Conservation (phyloP, 495 filamentous ascomycete genomes). For the Sporormia fimetaria region DNA sequence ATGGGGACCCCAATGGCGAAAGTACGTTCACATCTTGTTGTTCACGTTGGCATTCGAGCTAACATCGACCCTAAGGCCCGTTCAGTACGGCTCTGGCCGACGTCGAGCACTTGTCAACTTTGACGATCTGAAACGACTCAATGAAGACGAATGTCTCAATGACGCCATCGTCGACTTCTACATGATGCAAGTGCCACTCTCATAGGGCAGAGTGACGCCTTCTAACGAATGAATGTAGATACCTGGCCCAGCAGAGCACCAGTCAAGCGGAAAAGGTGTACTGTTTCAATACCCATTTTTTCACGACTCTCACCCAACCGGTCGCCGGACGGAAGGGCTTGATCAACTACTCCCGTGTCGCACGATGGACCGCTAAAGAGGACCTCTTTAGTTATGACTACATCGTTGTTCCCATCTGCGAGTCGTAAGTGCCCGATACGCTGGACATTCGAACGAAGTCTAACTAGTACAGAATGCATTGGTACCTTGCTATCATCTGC, state of each 20-base stretch:
- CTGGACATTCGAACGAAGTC: constrained; percentile 1
- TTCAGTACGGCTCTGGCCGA: constrained; percentile 62
- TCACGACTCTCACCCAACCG: constrained; percentile 53
- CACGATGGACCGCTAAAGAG: constrained; percentile 78
- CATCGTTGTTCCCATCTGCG: constrained; percentile 84
- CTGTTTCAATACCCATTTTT: constrained; percentile 91
- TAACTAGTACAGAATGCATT: constrained; percentile 45
- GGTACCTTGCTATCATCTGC: constrained; percentile 95
- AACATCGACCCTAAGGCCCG: too few relatives aligned
- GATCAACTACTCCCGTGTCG: constrained; percentile 71
- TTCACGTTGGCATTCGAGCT: too few relatives aligned
- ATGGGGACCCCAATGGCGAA: too few relatives aligned
- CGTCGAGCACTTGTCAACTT: constrained; percentile 66
- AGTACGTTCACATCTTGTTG: too few relatives aligned
- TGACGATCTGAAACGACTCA: constrained; percentile 65
- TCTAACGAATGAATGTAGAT: constrained; percentile 43
- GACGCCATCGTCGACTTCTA: constrained; percentile 88
- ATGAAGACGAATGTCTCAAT: constrained; percentile 80
- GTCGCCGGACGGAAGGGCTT: constrained; percentile 40
- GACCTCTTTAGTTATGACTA: constrained; percentile 82
- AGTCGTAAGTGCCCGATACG: constrained; percentile 36
- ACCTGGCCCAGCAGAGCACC: constrained; percentile 42
- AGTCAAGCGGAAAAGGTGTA: constrained; percentile 52
- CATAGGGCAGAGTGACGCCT: neutral
- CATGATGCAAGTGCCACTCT: constrained; percentile 38